Evolutionary conservation across 2,329 filamentous ascomycete genomes (phyloP).

Genomic region (Ascomycota sp.): DNA sequence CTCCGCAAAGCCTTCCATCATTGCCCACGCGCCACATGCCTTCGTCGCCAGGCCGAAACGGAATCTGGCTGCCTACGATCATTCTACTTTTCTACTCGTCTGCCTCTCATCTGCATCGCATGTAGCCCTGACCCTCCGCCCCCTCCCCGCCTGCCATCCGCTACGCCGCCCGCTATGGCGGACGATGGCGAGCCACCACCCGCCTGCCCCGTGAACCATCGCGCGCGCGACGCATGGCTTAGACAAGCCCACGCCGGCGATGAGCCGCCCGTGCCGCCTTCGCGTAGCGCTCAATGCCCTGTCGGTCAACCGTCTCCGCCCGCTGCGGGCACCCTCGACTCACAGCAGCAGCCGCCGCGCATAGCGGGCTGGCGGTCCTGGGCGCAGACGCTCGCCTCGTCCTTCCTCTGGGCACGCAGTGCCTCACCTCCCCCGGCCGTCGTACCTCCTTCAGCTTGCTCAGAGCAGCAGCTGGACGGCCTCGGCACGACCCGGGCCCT

Average conservation of each 20-base stretch:
- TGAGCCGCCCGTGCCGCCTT: not conserved
- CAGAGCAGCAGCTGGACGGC: too few relatives aligned
- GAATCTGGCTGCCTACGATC: too few relatives aligned
- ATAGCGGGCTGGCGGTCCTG: too few relatives aligned
- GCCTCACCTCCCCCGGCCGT: slow-evolving; percentile 5
- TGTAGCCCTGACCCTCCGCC: not conserved
- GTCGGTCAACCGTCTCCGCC: slow-evolving; percentile 10
- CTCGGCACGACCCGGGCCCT: slow-evolving; percentile 52
- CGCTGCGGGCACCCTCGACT: slow-evolving; percentile 1
- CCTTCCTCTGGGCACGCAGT: slow-evolving; percentile 19
- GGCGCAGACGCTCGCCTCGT: slow-evolving; percentile 20
- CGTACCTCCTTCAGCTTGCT: too few relatives aligned
- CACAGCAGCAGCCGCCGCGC: too few relatives aligned
- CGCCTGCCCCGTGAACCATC: slow-evolving; percentile 80
- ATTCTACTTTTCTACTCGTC: not conserved
- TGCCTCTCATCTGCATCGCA: not conserved
- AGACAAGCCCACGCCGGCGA: slow-evolving; percentile 31
- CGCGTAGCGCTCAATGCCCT: slow-evolving; percentile 9
- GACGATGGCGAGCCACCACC: slow-evolving; percentile 6
- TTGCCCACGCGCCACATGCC: too few relatives aligned
- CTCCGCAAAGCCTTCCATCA: too few relatives aligned
- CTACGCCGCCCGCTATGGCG: slow-evolving; percentile 21
- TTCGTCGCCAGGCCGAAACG: too few relatives aligned
- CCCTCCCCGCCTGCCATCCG: slow-evolving; percentile 10
- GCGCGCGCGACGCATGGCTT: slow-evolving; percentile 75